A percentile compares a stretch with the other conserved stretches of the same genome.
Evolutionary conservation across 805 yeast species (phyloP).

Genomic region (Lipomyces spencermartinsiae): DNA sequence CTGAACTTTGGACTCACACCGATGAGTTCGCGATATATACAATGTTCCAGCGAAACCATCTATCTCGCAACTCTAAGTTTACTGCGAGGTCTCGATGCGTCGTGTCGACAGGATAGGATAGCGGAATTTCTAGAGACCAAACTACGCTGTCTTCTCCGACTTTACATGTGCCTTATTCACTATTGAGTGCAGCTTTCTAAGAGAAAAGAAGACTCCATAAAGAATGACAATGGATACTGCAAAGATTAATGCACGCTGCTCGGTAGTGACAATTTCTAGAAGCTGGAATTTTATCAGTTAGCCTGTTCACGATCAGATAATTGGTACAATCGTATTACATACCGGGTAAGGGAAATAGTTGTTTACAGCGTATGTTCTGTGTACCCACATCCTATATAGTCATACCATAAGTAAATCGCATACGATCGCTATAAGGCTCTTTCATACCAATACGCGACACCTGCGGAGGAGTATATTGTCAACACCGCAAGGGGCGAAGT

Average conservation of each 20-base stretch:
- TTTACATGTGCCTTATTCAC: background rate
- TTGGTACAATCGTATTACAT: background rate
- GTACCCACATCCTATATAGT: constrained; percentile 32
- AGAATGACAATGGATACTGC: constrained; percentile 18
- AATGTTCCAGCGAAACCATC: background rate
- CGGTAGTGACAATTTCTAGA: constrained; percentile 12
- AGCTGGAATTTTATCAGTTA: background rate
- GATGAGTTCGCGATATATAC: background rate
- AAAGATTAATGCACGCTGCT: constrained; percentile 25
- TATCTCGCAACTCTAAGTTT: background rate
- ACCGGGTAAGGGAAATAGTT: constrained; percentile 32
- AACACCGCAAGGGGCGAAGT: constrained; percentile 2
- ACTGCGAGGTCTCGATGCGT: background rate
- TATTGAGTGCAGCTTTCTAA: constrained; percentile 15
- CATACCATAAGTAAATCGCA: background rate
- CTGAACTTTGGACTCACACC: background rate
- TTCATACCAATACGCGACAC: constrained; percentile 31
- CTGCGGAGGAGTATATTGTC: constrained; percentile 15
- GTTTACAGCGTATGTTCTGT: constrained; percentile 23
- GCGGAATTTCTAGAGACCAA: background rate
- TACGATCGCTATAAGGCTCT: background rate
- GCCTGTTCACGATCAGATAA: background rate
- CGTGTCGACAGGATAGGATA: background rate
- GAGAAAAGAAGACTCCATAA: constrained; percentile 5
- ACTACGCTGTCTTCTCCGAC: background rate